phyloP scores from a whole-genome alignment of 768 basidiomycete genomes.

The Scleroderma bovista region DNA sequence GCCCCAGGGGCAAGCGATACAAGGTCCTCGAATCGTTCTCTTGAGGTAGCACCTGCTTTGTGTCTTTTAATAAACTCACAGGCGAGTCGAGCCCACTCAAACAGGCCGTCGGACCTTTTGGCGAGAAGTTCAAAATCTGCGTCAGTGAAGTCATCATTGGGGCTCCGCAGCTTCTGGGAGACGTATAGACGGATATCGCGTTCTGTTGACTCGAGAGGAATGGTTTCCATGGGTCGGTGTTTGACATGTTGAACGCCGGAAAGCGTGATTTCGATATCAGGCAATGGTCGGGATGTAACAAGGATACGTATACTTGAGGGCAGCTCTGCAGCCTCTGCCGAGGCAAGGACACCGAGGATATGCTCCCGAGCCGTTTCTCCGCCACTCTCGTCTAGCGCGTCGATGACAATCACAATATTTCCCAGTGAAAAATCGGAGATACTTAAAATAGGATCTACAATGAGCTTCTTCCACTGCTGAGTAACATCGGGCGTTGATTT shows the following conservation, averaged over 20 bases:
- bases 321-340: not conserved
- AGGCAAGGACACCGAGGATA: slow-evolving; percentile 10
- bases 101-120: slow-evolving; percentile 4
- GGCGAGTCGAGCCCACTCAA: slow-evolving; percentile 5
- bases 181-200: slow-evolving; percentile 1
- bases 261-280: not conserved
- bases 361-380: not conserved
- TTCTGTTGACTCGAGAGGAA: not conserved
- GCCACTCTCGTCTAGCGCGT: slow-evolving; percentile 18
- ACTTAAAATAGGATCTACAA: slow-evolving; percentile 11
- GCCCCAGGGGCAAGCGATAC: not conserved
- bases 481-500: not conserved
- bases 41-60: not conserved
- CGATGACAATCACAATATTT: slow-evolving; percentile 22
- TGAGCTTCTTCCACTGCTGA: slow-evolving; percentile 14
- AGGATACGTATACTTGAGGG: slow-evolving; percentile 1
- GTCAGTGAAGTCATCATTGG: not conserved
- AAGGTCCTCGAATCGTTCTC: not conserved
- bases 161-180: not conserved
- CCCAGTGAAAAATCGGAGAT: slow-evolving; percentile 2
- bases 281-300: slow-evolving; percentile 2
- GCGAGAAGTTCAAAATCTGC: not conserved
- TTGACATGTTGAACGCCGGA: not conserved
- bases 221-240: slow-evolving; percentile 1
- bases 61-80: slow-evolving; percentile 5